Conservation (phyloP, 2,329 filamentous ascomycete species). For the Gliomastix tumulicola region DNA sequence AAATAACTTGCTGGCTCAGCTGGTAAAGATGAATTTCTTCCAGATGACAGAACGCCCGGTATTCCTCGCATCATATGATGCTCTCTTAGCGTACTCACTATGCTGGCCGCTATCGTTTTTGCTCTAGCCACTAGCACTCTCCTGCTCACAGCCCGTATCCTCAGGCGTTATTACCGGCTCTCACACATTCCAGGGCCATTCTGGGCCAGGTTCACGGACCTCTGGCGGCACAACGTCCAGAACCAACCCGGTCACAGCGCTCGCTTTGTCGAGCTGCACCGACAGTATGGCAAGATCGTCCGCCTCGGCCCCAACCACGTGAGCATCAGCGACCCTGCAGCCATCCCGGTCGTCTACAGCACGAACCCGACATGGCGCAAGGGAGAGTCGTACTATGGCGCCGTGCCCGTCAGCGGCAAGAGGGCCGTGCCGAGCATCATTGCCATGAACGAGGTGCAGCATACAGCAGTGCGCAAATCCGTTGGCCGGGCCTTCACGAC, state of each 20-base stretch:
- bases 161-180: constrained; percentile 13
- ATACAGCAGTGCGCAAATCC: constrained; percentile 4
- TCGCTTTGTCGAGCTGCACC: constrained; percentile 5
- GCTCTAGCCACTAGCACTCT: neutral
- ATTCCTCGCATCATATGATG: too few relatives aligned
- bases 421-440: constrained; percentile 3
- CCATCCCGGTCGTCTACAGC: constrained; percentile 10
- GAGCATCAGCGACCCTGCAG: constrained; percentile 7
- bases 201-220: constrained; percentile 21
- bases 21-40: too few relatives aligned
- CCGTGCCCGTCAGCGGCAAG: constrained; percentile 2
- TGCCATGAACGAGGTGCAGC: constrained; percentile 3
- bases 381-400: constrained; percentile 5
- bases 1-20: too few relatives aligned
- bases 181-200: constrained; percentile 25
- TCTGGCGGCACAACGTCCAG: constrained; percentile 11
- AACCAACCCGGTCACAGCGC: neutral
- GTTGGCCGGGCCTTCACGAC: constrained; percentile 5
- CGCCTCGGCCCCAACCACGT: constrained; percentile 9
- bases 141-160: neutral
- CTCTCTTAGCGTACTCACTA: too few relatives aligned
- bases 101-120: neutral
- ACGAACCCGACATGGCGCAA: constrained; percentile 10
- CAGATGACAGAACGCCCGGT: too few relatives aligned
- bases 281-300: constrained; percentile 8